A percentile compares a stretch with the other conserved stretches of the same genome.
Conservation (phyloP, 441 rosid genomes). For the Adansonia grandidieri region DNA sequence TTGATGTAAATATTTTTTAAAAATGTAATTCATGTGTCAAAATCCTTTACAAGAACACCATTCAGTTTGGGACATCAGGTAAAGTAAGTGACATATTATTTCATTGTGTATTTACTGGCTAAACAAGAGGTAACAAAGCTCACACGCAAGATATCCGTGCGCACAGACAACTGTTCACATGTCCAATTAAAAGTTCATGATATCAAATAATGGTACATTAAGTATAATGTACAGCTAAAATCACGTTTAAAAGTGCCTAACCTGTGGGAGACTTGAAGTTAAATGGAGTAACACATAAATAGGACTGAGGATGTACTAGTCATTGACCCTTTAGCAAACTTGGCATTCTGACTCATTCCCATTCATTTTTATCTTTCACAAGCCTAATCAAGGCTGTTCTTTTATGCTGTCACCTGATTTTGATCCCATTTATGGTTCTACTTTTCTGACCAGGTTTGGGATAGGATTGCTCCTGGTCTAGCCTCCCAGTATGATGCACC, state of each 20-base stretch:
- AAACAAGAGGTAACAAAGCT: not conserved
- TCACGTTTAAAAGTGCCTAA: not conserved
- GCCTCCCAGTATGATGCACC: constrained; percentile 81
- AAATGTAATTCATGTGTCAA: not conserved
- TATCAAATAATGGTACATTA: not conserved
- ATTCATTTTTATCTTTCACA: not conserved
- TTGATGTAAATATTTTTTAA: not conserved
- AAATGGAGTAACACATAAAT: not conserved
- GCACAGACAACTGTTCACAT: not conserved
- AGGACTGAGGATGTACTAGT: not conserved
- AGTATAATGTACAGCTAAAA: not conserved
- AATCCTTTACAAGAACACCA: not conserved
- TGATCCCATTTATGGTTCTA: constrained; percentile 21
- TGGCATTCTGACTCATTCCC: not conserved
- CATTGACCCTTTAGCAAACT: not conserved
- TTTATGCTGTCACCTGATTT: constrained; percentile 5
- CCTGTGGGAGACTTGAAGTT: not conserved
- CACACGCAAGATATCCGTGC: not conserved
- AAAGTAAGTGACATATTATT: not conserved
- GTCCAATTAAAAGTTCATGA: not conserved
- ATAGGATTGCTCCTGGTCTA: constrained; percentile 89
- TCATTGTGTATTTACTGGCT: not conserved
- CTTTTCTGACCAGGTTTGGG: constrained; percentile 72
- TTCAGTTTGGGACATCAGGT: not conserved
- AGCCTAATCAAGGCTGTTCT: not conserved